Conservation (phyloP, 2,329 filamentous ascomycete species). For the Dactylella cylindrospora region DNA sequence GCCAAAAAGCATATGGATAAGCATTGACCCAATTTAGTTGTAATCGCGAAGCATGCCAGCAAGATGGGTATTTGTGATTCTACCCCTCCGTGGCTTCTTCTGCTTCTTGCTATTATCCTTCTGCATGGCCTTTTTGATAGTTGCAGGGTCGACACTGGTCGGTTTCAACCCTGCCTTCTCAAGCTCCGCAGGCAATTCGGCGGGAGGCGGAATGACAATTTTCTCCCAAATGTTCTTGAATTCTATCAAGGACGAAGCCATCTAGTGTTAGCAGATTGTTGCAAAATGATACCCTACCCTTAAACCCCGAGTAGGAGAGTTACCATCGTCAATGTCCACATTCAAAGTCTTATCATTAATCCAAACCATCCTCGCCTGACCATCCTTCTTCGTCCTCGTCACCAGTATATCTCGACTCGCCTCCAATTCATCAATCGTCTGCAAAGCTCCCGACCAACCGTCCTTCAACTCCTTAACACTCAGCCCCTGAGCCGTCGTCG, state of each 20-base stretch:
- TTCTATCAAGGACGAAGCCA: constrained; percentile 55
- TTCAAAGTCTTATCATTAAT: constrained; percentile 77
- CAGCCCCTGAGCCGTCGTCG: constrained; percentile 77
- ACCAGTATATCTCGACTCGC: constrained; percentile 76
- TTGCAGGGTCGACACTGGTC: constrained; percentile 73
- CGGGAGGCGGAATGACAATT: constrained; percentile 71
- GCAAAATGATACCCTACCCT: too few species aligned
- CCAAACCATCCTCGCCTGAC: constrained; percentile 82
- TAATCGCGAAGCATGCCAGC: constrained; percentile 42
- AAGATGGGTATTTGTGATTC: constrained; percentile 46
- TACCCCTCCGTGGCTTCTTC: constrained; percentile 45
- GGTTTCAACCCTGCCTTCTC: constrained; percentile 78
- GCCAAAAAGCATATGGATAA: too few species aligned
- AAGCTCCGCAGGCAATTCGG: constrained; percentile 75
- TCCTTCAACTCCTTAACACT: constrained; percentile 90
- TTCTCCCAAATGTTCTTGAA: constrained; percentile 83
- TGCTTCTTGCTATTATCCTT: constrained; percentile 37
- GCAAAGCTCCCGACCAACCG: constrained; percentile 84
- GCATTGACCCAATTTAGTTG: constrained; percentile 16
- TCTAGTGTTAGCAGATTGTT: constrained; percentile 9
- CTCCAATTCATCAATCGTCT: constrained; percentile 76
- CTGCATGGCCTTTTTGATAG: constrained; percentile 57
- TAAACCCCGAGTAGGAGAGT: too few species aligned
- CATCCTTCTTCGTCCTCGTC: constrained; percentile 88
- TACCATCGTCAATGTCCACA: constrained; percentile 65